Evolutionary conservation across 208 protist genomes (phyloP), one percentile per base, ranked within the genome.

Genomic region (Leishmania amazonensis): DNA sequence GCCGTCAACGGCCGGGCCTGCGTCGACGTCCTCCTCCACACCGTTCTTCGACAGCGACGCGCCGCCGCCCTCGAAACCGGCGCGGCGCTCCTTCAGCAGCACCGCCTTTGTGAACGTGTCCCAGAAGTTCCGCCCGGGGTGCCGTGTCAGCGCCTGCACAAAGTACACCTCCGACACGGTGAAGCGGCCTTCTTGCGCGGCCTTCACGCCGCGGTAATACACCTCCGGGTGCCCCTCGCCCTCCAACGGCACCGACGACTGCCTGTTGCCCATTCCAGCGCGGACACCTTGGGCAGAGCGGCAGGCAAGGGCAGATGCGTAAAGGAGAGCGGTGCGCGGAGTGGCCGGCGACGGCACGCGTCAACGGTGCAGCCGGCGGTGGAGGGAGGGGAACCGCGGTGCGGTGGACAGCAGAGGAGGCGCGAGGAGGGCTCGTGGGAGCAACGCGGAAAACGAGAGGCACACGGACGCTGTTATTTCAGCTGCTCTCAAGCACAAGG

Each of bases 101-200:
- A 67, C 49, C 45, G 74, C 79, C 17, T 62, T 64, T 47, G 75
- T 71, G 49, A 83, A 11, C 21, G 3, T 38, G 7, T 53, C 47
- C 81, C 81, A 85, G 75, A 80, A 85, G 28, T 21, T 53, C 57
- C 57, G 64, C 45, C 75, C 81, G 70, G 81, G 81, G 47, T 85
- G 81, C 24, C 54, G 24, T 3, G 15, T 28, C 38, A 85, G 73
- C 24, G 81, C 81, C 47, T 83, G 73, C 73, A 76, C 62, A 47
- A 87, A 80, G 74, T 80, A 87, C 40, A 83, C 49, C 76, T 87
- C 83, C 31, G 83, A 77, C 53, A 67, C 49, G 31, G 71, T 81
- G 70, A 67, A 80, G 76, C 67, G 57, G 31, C 75, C 79, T 15
- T 87, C 74, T 9, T 64, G 49, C 35, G 53, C 79, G 19, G 67